Evolutionary conservation across 352 stramenopile species (phyloP).

Genomic region (Pythium sukuiense): DNA sequence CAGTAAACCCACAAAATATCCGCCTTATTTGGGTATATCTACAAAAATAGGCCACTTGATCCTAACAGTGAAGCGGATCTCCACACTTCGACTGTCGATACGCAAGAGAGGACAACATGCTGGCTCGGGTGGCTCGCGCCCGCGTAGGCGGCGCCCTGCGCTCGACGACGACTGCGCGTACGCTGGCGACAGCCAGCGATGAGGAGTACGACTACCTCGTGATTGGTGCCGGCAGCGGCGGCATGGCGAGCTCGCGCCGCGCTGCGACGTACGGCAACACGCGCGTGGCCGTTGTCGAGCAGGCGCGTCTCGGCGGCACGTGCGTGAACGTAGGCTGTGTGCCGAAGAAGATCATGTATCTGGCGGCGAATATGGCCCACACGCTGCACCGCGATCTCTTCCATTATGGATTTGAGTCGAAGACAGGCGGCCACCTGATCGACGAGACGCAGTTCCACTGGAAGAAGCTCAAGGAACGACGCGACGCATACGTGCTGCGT

Average conservation of each 20-base stretch:
- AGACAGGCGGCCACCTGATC: slow-evolving; percentile 36
- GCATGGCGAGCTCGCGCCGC: slow-evolving; percentile 91
- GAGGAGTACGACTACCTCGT: slow-evolving; percentile 87
- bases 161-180: not conserved
- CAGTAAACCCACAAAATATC: not conserved
- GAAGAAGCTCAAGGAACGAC: slow-evolving; percentile 88
- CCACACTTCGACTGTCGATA: not conserved
- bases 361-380: slow-evolving; percentile 68
- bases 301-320: slow-evolving; percentile 91
- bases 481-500: slow-evolving; percentile 93
- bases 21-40: not conserved
- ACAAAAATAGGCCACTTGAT: not conserved
- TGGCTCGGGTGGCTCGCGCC: not conserved
- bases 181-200: slow-evolving; percentile 13
- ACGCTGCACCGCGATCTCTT: slow-evolving; percentile 48
- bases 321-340: slow-evolving; percentile 99
- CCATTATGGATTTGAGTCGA: slow-evolving; percentile 62
- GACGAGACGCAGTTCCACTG: slow-evolving; percentile 84
- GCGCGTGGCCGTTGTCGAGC: slow-evolving; percentile 96
- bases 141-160: not conserved
- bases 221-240: slow-evolving; percentile 90
- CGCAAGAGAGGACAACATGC: not conserved
- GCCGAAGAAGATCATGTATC: slow-evolving; percentile 99
- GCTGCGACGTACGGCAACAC: slow-evolving; percentile 81
- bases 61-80: not conserved